Percentiles rank a stretch among this genome's conserved stretches.
phyloP scores from a whole-genome alignment of 2,329 filamentous ascomycete genomes.

The Paecilomyces sp. region DNA sequence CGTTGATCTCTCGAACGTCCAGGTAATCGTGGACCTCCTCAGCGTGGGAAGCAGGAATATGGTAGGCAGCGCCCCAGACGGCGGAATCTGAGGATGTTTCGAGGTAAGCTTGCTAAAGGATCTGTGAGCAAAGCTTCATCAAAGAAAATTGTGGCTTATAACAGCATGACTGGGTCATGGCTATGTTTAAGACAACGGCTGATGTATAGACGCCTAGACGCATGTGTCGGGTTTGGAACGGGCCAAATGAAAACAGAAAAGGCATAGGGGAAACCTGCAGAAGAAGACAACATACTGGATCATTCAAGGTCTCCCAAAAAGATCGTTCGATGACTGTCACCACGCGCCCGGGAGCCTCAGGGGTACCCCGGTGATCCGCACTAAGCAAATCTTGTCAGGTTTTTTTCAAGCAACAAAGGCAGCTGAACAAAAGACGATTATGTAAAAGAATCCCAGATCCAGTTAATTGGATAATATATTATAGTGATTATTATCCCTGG shows the following conservation, averaged over 20 bases:
- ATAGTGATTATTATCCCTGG: not conserved
- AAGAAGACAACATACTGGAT: conserved; percentile 46
- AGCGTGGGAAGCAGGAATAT: conserved; percentile 65
- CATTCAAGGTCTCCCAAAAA: conserved; percentile 70
- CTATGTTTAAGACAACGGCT: not conserved
- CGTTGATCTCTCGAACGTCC: conserved; percentile 95
- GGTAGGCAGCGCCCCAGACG: conserved; percentile 92
- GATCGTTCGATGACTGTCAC: conserved; percentile 82
- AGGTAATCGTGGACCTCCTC: conserved; percentile 81
- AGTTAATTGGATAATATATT: not conserved
- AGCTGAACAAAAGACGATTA: not conserved
- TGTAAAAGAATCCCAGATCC: not conserved
- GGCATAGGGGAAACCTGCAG: conserved; percentile 1
- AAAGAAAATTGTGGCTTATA: not conserved
- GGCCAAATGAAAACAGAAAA: not conserved
- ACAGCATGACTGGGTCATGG: not conserved
- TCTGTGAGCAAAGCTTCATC: not conserved
- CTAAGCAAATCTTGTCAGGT: conserved; percentile 40
- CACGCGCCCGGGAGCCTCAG: conserved; percentile 78
- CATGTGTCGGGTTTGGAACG: not conserved
- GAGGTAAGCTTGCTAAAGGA: conserved; percentile 23
- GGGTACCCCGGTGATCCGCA: conserved; percentile 90
- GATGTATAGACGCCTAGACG: not conserved
- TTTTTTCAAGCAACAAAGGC: conserved; percentile 6
- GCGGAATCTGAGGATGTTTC: conserved; percentile 33